A percentile compares a stretch with the other conserved stretches of the same genome.
Evolutionary conservation across 495 filamentous ascomycete species (phyloP).

Genomic region (Cairneyella variabilis): DNA sequence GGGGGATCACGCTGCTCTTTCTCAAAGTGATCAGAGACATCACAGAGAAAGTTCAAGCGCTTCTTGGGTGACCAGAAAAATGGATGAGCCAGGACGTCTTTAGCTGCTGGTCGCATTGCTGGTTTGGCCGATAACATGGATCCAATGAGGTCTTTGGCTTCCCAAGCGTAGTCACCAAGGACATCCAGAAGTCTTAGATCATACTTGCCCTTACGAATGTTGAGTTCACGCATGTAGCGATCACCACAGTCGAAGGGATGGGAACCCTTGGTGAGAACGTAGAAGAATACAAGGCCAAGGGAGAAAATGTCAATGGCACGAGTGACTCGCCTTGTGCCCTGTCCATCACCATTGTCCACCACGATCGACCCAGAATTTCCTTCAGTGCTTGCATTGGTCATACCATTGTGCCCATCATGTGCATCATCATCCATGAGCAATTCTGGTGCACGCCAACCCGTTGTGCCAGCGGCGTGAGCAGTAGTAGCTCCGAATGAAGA

Average conservation of each 20-base stretch:
- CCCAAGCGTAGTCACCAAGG: conserved; percentile 76
- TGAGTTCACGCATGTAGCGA: conserved; percentile 91
- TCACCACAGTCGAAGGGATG: conserved; percentile 95
- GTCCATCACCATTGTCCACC: conserved; percentile 42
- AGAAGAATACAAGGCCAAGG: conserved; percentile 92
- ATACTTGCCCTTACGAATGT: conserved; percentile 84
- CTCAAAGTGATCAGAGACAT: conserved; percentile 93
- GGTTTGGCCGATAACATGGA: conserved; percentile 78
- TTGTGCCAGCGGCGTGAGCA: conserved; percentile 87
- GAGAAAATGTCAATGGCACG: conserved; percentile 96
- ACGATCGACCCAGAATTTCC: conserved; percentile 37
- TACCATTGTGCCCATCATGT: conserved; percentile 14
- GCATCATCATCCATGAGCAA: conserved; percentile 75
- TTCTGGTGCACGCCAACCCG: conserved; percentile 94
- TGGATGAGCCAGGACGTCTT: conserved; percentile 79
- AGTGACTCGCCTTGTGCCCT: conserved; percentile 81
- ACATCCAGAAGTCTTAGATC: conserved; percentile 66
- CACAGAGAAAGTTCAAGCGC: conserved; percentile 83
- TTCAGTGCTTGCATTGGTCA: conserved; percentile 29
- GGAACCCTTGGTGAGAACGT: conserved; percentile 83
- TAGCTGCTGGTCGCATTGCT: conserved; percentile 65
- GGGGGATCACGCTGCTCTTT: conserved; percentile 79
- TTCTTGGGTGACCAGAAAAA: conserved; percentile 95
- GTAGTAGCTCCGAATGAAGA: conserved; percentile 94
- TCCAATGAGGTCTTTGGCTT: conserved; percentile 79